Conservation (phyloP, 202 grass and related monocot species). For the Sporobolus alterniflorus region DNA sequence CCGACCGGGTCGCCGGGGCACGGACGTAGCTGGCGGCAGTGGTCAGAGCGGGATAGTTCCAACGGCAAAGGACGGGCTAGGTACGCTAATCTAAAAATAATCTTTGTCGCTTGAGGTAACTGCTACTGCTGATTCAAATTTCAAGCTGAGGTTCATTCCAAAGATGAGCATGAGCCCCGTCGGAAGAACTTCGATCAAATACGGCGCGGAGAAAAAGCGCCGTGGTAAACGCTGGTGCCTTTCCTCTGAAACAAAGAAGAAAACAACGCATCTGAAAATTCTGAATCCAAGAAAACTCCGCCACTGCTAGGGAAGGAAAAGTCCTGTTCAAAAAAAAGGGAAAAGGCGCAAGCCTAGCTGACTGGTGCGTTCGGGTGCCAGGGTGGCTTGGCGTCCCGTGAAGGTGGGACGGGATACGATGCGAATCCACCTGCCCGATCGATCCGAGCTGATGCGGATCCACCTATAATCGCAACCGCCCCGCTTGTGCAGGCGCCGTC, state of each 20-base stretch:
- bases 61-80: not conserved
- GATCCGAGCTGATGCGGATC: not conserved
- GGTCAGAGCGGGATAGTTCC: constrained; percentile 22
- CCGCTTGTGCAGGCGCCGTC: not conserved
- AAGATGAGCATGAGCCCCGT: not conserved
- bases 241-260: not conserved
- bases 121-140: not conserved
- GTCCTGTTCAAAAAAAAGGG: too few relatives aligned
- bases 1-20: not conserved
- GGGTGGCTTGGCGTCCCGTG: too few relatives aligned
- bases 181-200: not conserved
- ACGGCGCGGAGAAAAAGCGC: not conserved
- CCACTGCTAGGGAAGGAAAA: too few relatives aligned
- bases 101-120: not conserved
- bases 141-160: not conserved
- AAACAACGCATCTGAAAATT: not conserved
- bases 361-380: too few relatives aligned
- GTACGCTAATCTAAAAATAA: not conserved
- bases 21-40: constrained; percentile 26
- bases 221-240: not conserved
- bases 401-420: too few relatives aligned
- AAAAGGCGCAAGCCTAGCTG: too few relatives aligned
- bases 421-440: constrained; percentile 10
- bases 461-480: constrained; percentile 11
- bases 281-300: not conserved